phyloP scores from a whole-genome alignment of 1,284 basidiomycete species.

The Exobasidium cylindrosporum region DNA sequence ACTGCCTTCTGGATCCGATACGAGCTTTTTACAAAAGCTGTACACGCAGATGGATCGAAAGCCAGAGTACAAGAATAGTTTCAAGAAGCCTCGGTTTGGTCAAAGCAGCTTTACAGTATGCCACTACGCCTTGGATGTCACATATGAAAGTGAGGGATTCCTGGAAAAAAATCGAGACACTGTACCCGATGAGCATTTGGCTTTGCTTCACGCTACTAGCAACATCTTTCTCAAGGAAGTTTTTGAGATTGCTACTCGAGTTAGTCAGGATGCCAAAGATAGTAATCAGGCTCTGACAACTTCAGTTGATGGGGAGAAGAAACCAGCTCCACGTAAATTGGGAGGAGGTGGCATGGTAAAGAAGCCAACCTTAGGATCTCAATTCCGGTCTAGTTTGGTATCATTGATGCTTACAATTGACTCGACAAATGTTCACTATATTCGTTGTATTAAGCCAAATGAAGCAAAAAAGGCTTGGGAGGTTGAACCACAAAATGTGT shows the following conservation, averaged over 20 bases:
- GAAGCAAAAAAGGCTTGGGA: conserved; percentile 96
- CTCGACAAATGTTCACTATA: conserved; percentile 98
- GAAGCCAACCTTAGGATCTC: conserved; percentile 96
- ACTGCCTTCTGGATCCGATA: conserved; percentile 86
- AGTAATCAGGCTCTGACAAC: conserved; percentile 16
- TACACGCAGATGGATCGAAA: conserved; percentile 76
- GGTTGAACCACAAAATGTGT: conserved; percentile 90
- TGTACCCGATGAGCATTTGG: conserved; percentile 95
- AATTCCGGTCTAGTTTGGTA: conserved; percentile 93
- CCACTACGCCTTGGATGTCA: conserved; percentile 96
- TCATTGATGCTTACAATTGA: conserved; percentile 96
- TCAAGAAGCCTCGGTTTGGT: conserved; percentile 97
- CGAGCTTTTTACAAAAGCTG: conserved; percentile 90
- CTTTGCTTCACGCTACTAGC: conserved; percentile 76
- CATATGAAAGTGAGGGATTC: conserved; percentile 96
- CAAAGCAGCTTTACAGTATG: conserved; percentile 96
- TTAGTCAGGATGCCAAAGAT: conserved; percentile 57
- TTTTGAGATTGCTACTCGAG: conserved; percentile 78
- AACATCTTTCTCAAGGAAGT: conserved; percentile 94
- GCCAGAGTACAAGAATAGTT: conserved; percentile 80
- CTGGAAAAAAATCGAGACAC: conserved; percentile 99
- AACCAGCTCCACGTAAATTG: conserved; percentile 28
- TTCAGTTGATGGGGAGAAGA: conserved; percentile 17
- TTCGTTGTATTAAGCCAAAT: conserved; percentile 99
- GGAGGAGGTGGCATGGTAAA: conserved; percentile 65